Conservation (phyloP, 164 flowering plant species). For the Nymphaea colorata region DNA sequence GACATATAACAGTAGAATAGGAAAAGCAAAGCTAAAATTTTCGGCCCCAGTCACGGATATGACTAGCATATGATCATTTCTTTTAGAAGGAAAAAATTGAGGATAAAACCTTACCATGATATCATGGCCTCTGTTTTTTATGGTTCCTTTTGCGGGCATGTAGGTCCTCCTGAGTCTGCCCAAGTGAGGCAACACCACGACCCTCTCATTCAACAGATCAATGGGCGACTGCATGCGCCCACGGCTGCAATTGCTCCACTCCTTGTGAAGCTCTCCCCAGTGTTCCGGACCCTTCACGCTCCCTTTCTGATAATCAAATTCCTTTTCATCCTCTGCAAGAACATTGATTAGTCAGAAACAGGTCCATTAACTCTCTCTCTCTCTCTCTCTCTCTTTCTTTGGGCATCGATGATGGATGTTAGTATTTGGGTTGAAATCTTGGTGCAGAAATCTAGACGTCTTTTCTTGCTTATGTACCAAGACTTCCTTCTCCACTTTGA, state of each 20-base stretch:
- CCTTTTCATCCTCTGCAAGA: constrained; percentile 41
- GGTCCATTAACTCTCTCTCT: no score
- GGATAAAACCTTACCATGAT: constrained; percentile 23
- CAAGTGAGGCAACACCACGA: constrained; percentile 18
- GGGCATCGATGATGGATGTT: no score
- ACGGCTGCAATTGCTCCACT: constrained; percentile 36
- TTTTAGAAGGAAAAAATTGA: no score
- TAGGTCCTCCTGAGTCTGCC: constrained; percentile 26
- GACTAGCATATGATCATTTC: no score
- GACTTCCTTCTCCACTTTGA: neutral
- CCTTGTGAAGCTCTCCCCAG: constrained; percentile 37
- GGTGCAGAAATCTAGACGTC: no score
- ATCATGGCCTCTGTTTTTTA: constrained; percentile 45
- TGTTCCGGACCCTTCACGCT: constrained; percentile 29
- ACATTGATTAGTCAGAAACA: neutral
- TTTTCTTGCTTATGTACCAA: neutral
- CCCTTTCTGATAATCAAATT: constrained; percentile 20
- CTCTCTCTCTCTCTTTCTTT: no score
- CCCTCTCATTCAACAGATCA: constrained; percentile 30
- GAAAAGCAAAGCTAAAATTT: no score
- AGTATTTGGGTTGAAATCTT: no score
- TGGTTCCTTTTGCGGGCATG: constrained; percentile 26
- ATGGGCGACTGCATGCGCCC: constrained; percentile 68
- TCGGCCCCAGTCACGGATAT: no score
- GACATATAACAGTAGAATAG: no score